Percentiles rank a stretch among this genome's conserved stretches.
These are phyloP conservation scores for Rhodotorula sp. DNA, from an alignment of 1,284 basidiomycete genomes.

Conservation along the genomic window DNA sequence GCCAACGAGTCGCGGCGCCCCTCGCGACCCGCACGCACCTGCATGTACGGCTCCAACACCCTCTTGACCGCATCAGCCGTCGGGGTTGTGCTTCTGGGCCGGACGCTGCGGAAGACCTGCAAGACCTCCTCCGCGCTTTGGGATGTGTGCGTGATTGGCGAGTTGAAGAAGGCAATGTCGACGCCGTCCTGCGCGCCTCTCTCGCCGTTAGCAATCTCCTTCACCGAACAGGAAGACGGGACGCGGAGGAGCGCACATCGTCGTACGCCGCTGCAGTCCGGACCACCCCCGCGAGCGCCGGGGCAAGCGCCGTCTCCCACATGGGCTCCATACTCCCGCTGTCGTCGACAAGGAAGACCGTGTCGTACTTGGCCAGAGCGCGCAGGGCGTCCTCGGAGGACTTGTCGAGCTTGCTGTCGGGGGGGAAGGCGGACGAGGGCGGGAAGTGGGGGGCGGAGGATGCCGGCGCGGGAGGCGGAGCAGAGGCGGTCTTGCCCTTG, in stretches of 20 bases:
- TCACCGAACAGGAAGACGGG: too few species aligned
- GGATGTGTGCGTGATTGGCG: not conserved
- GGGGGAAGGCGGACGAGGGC: not conserved
- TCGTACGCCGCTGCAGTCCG: conserved; percentile 3
- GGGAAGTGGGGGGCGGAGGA: not conserved
- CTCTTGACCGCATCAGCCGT: conserved; percentile 18
- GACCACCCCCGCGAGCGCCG: conserved; percentile 11
- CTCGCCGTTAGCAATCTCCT: not conserved
- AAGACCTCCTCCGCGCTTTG: conserved; percentile 15
- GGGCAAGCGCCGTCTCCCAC: conserved; percentile 13
- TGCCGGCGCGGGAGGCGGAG: not conserved
- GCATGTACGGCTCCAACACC: conserved; percentile 33
- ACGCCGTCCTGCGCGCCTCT: conserved; percentile 19
- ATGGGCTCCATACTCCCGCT: conserved; percentile 11
- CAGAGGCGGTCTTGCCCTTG: not conserved
- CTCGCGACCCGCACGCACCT: not conserved
- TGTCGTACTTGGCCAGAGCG: conserved; percentile 14
- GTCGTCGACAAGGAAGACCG: conserved; percentile 18
- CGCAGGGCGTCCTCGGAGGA: conserved; percentile 1
- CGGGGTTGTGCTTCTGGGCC: conserved; percentile 26
- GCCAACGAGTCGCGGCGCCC: not conserved
- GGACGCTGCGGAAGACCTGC: conserved; percentile 20
- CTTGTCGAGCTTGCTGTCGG: not conserved
- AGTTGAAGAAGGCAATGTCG: conserved; percentile 38
- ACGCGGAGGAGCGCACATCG: not conserved